Conservation (phyloP, 208 protist species). For the Acanthamoeba sp. region DNA sequence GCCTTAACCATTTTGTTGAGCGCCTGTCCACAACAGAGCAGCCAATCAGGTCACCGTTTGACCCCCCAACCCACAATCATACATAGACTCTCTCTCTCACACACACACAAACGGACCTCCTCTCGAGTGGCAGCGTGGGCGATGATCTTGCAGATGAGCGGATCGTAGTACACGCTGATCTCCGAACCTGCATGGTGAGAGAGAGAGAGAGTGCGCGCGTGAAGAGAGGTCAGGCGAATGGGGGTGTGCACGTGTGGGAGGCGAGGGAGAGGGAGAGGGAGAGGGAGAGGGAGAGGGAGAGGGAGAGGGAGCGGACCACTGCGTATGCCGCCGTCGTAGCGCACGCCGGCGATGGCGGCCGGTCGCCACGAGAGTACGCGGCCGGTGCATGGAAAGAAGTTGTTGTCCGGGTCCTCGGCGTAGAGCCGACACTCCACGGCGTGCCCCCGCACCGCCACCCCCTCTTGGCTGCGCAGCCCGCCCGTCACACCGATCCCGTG, state of each 20-base stretch:
- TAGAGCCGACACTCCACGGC: conserved; percentile 96
- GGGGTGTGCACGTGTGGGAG: no score
- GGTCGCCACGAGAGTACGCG: conserved; percentile 76
- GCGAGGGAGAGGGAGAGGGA: no score
- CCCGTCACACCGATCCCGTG: no score
- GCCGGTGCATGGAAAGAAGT: conserved; percentile 94
- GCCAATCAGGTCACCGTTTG: no score
- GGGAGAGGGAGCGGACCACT: neutral
- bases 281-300: neutral
- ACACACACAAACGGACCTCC: neutral
- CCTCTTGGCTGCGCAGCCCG: conserved; percentile 88
- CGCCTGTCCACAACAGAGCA: conserved; percentile 85
- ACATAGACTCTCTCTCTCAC: no score
- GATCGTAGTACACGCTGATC: conserved; percentile 96
- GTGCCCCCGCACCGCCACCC: conserved; percentile 91
- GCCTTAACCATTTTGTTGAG: conserved; percentile 89
- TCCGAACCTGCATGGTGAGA: conserved; percentile 80
- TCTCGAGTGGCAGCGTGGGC: conserved; percentile 77
- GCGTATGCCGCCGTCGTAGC: conserved; percentile 66
- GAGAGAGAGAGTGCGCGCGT: neutral
- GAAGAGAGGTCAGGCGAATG: no score
- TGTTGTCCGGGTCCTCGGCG: conserved; percentile 94
- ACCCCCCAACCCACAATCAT: no score
- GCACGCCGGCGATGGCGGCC: conserved; percentile 25
- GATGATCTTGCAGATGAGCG: conserved; percentile 98